Base-by-base conservation (phyloP, 75 land plant genomes). In the Cupressus sempervirens region DNA sequence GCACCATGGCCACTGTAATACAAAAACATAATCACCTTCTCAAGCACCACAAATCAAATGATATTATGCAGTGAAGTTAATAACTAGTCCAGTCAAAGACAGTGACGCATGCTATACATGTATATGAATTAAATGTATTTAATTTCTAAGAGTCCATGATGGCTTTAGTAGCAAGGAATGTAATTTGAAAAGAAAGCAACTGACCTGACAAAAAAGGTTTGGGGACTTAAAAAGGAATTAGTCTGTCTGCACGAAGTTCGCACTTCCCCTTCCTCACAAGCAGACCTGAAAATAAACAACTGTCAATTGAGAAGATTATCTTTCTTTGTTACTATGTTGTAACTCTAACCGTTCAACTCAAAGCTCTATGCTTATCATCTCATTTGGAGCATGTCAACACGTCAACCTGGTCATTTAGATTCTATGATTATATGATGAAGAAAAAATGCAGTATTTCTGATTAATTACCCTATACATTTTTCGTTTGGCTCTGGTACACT, bases 1-100 rank as follows among this genome's bases (percentile, higher is more conserved):
- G 96, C 94, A 91, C 83, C 87, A 81, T 95, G 93, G 76, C 86
- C 93, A 93, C 97, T 95, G 89, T 30, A 77, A 81, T 3, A 40
- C 3, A 30, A 84, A 34, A 26, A 87, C 35, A 32, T 72, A 83
- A 53, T 68, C 14, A 41, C 30, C 46, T 41, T 30, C 45, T 65
- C 84, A 62, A 35, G 20, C 35, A 83, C 18, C 62, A 12, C 38
- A 56, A 20, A n/a, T 20, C 53, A 40, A 48, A 77, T 41, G 11
- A 79, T 45, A 10, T 43, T 43, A 79, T 43, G 14, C 1, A 3
- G 14, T 43, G 30, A 79, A 79, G 10, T 26, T 1, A 70, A 32
- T 62, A 79, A 79, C 9, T 20, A 3, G 30, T 79, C 81, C 26
- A 45, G 45, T n/a, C 2, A 79, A 40, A 41, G 14, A 40, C 32